Base-by-base conservation (phyloP, 768 basidiomycete species). In the Postia placenta region DNA sequence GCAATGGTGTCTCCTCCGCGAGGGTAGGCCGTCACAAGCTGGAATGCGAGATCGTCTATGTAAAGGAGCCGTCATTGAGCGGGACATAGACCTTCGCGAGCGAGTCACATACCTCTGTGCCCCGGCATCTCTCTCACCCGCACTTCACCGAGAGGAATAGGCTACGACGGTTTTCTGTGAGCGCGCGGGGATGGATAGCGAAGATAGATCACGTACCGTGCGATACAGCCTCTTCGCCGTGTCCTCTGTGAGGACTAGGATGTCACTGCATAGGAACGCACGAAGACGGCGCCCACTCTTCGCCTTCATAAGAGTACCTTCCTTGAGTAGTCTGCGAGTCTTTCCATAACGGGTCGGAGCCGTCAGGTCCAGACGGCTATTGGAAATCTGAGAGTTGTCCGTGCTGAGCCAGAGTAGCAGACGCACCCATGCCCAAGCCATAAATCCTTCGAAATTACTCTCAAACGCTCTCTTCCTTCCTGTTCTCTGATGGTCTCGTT, bases 401-500 rank as follows among this genome's bases (percentile, higher is more conserved):
- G 9, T n/a, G n/a, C n/a, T 35, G 38, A 22, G 11, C 22, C 7
- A 14, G 42, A n/a, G 23, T 19, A 36, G 24, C 3, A 2, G 0
- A 51, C 80, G 56, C 47, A 88, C 87, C 81, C 90, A 67, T 90
- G 78, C 2, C 91, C 92, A 50, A 97, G 83, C 85, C 88, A 93
- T 4, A 98, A 71, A 58, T 87, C 70, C 50, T 86, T 79, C 14
- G 88, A 92, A 27, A 97, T 75, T 20, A 69, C 71, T 40, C 74
- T 74, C 1, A 99, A 71, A n/a, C 85, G 79, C 55, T 90, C 89
- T 7, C 72, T 66, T 1, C 85, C 83, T 65, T 98, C 93, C 49
- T 85, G 85, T 17, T 87, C 80, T 3, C 94, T 76, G 23, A 98
- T 88, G 2, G 82, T 74, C 62, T 96, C 94, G 61, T 98, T 99